Evolutionary conservation across 176 grass and related monocot genomes (phyloP), one percentile per base, ranked within the genome.

Genomic region (Olyra latifolia): DNA sequence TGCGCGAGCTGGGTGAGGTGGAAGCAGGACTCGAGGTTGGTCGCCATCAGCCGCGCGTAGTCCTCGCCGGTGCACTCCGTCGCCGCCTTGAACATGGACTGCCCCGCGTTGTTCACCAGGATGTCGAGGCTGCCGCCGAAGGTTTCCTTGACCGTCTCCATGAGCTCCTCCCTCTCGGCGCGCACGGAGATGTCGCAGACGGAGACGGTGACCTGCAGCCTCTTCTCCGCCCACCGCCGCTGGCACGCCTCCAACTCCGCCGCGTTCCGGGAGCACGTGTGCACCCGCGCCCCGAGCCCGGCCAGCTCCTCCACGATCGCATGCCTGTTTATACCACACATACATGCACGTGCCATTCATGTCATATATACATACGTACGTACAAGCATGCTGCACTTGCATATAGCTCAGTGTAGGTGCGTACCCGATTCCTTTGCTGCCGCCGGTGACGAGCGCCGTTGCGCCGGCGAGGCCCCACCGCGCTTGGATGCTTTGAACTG

Each of bases 381-480:
- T 29, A 45, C n/a, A 44, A 15, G 6, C 48, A 16, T 55, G 22
- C 9, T 55, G 0, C 3, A 23, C 53, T 22, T 23, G 22, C 53
- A 53, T 55, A 20, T 58, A 25, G 22, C 8, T 58, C 22, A 23
- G 55, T 25, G 22, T 12, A 19, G 0, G 40, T 25, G 68, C 40
- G 10, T 76, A 82, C 82, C 82, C 87, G 0, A 89, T 89, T 10
- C 87, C 82, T 56, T 77, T 89, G 76, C 76, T 89, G 45, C 87
- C 87, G 49, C 82, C 82, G 44, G 87, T 89, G 77, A 88, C 87
- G 2, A 85, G 71, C 66, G 71, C 87, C 3, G 82, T 89, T 0
- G 69, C 13, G 11, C 82, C 82, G 54, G 62, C 19, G 20, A 88
- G 74, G 76, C 74, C 66, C 86, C 74, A 88, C 69, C 80, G 10